A percentile compares a stretch with the other conserved stretches of the same genome.
phyloP scores from a whole-genome alignment of 768 basidiomycete genomes.

The Omphalotus guepiniiformis region DNA sequence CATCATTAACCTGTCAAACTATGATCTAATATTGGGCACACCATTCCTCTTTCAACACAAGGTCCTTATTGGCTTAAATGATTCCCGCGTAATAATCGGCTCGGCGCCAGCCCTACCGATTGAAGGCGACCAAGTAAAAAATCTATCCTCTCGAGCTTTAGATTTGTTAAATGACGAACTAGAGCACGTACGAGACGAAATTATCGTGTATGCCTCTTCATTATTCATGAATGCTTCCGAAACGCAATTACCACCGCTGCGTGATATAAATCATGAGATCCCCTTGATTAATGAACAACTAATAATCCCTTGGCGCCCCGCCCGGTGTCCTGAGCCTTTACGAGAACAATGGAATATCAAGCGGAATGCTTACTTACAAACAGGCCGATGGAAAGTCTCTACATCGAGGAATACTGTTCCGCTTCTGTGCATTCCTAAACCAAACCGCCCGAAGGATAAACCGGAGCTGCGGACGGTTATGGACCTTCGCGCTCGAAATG shows the following conservation, averaged over 20 bases:
- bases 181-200: too few relatives aligned
- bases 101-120: constrained; percentile 16
- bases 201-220: too few relatives aligned
- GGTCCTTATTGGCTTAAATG: constrained; percentile 22
- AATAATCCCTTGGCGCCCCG: constrained; percentile 28
- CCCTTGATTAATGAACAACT: constrained; percentile 29
- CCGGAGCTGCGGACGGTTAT: constrained; percentile 24
- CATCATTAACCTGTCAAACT: constrained; percentile 33
- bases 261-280: constrained; percentile 8
- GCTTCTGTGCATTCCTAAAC: constrained; percentile 27
- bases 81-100: constrained; percentile 21
- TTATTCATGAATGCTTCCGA: too few relatives aligned
- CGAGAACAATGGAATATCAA: constrained; percentile 26
- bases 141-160: constrained; percentile 10
- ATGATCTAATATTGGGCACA: constrained; percentile 38
- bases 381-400: constrained; percentile 26
- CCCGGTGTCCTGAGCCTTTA: constrained; percentile 35
- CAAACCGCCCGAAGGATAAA: constrained; percentile 16
- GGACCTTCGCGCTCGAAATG: constrained; percentile 30
- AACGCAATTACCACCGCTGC: background rate
- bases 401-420: constrained; percentile 30
- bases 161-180: constrained; percentile 10
- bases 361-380: constrained; percentile 21
- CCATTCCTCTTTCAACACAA: constrained; percentile 33
- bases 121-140: constrained; percentile 9